A percentile compares a stretch with the other conserved stretches of the same genome.
These are phyloP conservation scores for Asterionellopsis glacialis DNA, from an alignment of 108 stramenopile species.

Conservation along the genomic window DNA sequence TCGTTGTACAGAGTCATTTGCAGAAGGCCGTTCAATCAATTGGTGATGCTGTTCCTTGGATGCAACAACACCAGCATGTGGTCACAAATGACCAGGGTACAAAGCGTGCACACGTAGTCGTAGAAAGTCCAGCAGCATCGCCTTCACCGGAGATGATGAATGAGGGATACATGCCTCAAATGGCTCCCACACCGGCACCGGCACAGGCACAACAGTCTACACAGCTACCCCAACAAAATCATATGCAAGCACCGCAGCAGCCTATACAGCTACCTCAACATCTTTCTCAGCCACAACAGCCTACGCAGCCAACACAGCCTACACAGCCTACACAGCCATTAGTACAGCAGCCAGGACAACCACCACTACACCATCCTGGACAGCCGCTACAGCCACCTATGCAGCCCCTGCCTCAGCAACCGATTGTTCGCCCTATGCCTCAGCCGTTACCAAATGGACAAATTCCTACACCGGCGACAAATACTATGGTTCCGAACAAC, in stretches of 20 bases:
- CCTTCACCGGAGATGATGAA: no score
- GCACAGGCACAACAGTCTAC: background rate
- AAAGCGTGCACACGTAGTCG: constrained; percentile 38
- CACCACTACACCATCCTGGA: constrained; percentile 13
- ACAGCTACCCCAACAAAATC: background rate
- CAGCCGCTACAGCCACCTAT: no score
- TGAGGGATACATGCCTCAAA: no score
- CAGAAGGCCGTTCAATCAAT: constrained; percentile 63
- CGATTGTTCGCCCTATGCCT: no score
- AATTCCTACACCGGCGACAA: no score
- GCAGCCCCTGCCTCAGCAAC: no score
- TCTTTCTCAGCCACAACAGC: background rate
- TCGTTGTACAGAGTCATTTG: constrained; percentile 33
- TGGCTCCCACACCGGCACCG: constrained; percentile 4
- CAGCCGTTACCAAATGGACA: no score
- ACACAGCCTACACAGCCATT: constrained; percentile 6
- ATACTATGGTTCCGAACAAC: no score
- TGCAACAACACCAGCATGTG: constrained; percentile 16
- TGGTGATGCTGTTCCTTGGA: constrained; percentile 33
- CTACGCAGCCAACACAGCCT: constrained; percentile 1
- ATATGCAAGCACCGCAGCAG: background rate
- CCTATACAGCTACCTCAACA: background rate
- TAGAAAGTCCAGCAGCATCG: background rate
- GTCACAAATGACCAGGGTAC: constrained; percentile 30
- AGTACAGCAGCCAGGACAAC: background rate